These are phyloP conservation scores for Backusella parvicylindrica DNA, from an alignment of 192 early-diverging fungal species.

Conservation along the genomic window DNA sequence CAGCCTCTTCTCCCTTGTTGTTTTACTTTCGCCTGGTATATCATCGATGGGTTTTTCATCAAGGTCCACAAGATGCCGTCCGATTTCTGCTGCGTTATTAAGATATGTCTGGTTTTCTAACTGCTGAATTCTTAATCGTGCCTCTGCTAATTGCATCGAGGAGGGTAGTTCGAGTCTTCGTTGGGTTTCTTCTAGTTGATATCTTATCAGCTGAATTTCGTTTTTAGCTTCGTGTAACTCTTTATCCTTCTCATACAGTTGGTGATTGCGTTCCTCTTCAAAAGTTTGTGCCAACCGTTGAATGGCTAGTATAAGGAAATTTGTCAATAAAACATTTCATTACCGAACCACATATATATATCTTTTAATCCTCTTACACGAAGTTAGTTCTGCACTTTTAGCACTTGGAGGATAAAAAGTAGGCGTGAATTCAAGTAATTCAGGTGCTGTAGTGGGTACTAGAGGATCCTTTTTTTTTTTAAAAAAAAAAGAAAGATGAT, in stretches of 20 bases:
- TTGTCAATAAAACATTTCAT: background rate
- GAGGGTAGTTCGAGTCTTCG: conserved; percentile 47
- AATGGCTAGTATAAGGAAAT: no score
- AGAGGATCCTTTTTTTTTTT: no score
- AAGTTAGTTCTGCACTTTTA: background rate
- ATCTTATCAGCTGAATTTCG: conserved; percentile 49
- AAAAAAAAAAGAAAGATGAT: no score
- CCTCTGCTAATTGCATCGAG: conserved; percentile 47
- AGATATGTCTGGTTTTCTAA: conserved; percentile 49
- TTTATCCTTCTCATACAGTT: conserved; percentile 53
- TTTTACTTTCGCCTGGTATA: background rate
- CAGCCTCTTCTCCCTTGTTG: background rate
- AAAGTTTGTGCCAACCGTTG: conserved; percentile 66
- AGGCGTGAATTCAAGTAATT: background rate
- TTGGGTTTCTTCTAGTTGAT: conserved; percentile 52
- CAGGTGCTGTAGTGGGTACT: background rate
- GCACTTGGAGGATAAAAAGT: background rate
- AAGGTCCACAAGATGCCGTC: background rate
- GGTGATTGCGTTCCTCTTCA: conserved; percentile 63
- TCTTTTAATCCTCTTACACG: background rate
- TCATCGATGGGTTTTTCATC: conserved; percentile 11
- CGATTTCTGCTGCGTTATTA: conserved; percentile 19
- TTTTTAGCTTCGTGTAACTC: conserved; percentile 53
- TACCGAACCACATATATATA: background rate
- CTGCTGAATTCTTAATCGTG: conserved; percentile 57